A percentile compares a stretch with the other conserved stretches of the same genome.
These are phyloP conservation scores for Fusarium abutilonis DNA, from an alignment of 2,329 filamentous ascomycete genomes.

Conservation along the genomic window DNA sequence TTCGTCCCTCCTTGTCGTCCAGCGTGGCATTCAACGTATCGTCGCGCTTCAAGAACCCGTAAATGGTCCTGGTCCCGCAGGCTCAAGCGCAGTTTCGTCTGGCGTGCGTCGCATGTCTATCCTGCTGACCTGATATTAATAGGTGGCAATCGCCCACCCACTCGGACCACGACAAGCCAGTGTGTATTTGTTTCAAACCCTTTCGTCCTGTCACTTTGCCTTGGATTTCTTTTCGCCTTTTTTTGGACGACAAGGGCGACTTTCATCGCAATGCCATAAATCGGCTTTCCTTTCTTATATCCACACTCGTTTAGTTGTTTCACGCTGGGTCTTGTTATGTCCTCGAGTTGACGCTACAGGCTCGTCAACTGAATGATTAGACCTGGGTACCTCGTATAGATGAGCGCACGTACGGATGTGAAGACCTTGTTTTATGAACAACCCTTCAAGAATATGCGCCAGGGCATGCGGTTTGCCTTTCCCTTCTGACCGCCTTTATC, in stretches of 20 bases:
- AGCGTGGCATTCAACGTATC: conserved; percentile 45
- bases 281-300: conserved; percentile 25
- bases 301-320: conserved; percentile 40
- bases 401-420: conserved; percentile 34
- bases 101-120: conserved; percentile 42
- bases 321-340: conserved; percentile 26
- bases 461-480: conserved; percentile 28
- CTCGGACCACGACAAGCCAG: conserved; percentile 34
- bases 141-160: conserved; percentile 43
- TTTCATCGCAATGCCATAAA: conserved; percentile 44
- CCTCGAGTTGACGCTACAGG: conserved; percentile 21
- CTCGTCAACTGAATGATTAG: conserved; percentile 37
- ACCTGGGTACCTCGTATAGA: conserved; percentile 43
- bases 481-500: conserved; percentile 26
- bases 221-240: conserved; percentile 38
- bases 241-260: conserved; percentile 39
- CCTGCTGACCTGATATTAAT: conserved; percentile 45
- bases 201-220: conserved; percentile 32
- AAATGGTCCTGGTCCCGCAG: conserved; percentile 38
- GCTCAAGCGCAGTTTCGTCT: conserved; percentile 40
- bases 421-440: conserved; percentile 36
- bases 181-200: conserved; percentile 44
- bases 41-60: conserved; percentile 36
- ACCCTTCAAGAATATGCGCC: conserved; percentile 40
- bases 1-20: conserved; percentile 43